These are phyloP conservation scores for Suillus brevipes DNA, from an alignment of 768 basidiomycete genomes.

Conservation along the genomic window DNA sequence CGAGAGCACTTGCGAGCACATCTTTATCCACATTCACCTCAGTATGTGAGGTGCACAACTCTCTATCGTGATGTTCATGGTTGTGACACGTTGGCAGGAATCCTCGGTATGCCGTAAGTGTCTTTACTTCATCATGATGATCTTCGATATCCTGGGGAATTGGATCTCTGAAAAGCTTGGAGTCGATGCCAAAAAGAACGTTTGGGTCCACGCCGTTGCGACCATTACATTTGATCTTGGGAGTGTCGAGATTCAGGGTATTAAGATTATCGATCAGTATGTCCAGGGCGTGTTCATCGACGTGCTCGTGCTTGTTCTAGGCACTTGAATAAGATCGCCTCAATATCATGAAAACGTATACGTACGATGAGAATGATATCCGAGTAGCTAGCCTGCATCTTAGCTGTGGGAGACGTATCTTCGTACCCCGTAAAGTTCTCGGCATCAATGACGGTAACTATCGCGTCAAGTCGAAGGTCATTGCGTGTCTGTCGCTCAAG, in stretches of 20 bases:
- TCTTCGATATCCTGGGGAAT: constrained; percentile 13
- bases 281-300: constrained; percentile 78
- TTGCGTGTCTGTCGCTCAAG: constrained; percentile 75
- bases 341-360: constrained; percentile 13
- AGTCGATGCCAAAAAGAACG: constrained; percentile 87
- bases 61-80: constrained; percentile 20
- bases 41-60: constrained; percentile 10
- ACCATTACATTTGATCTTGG: constrained; percentile 72
- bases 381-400: constrained; percentile 94
- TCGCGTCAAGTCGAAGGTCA: constrained; percentile 83
- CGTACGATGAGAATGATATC: constrained; percentile 84
- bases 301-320: constrained; percentile 90
- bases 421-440: constrained; percentile 94
- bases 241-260: constrained; percentile 88
- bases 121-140: constrained; percentile 88
- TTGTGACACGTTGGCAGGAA: constrained; percentile 11
- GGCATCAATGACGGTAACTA: constrained; percentile 87
- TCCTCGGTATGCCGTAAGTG: constrained; percentile 60
- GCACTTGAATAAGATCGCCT: constrained; percentile 9
- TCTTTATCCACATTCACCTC: constrained; percentile 34
- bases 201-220: constrained; percentile 69
- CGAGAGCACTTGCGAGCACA: constrained; percentile 48
- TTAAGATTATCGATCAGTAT: constrained; percentile 82
- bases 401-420: constrained; percentile 87
- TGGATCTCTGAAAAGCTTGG: constrained; percentile 61